Percentiles rank a stretch among this genome's conserved stretches.
phyloP scores from a whole-genome alignment of 345 rosid species.

The Schrenkiella parvula region DNA sequence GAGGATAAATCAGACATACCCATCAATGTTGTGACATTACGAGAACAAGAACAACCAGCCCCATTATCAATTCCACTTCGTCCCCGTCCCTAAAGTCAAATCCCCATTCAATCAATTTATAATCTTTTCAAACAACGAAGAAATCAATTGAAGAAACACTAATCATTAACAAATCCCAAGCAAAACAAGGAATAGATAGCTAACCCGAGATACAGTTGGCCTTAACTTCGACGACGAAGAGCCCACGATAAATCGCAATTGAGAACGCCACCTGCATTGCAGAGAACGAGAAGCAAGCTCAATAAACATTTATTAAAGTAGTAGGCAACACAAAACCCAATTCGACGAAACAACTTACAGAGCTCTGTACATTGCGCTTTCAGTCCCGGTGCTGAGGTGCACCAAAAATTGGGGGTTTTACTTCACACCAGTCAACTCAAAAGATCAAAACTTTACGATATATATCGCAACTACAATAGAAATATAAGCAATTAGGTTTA shows the following conservation, averaged over 20 bases:
- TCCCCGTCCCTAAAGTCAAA: conserved; percentile 34
- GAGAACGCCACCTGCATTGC: conserved; percentile 3
- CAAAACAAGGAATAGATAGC: not conserved
- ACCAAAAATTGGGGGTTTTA: not conserved
- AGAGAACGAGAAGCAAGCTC: not conserved
- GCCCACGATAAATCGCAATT: not conserved
- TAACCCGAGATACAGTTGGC: conserved; percentile 8
- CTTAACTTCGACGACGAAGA: conserved; percentile 19
- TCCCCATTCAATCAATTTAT: not conserved
- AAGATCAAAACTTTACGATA: too few relatives aligned
- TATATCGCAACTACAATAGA: too few relatives aligned
- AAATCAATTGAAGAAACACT: not conserved
- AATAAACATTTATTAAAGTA: not conserved
- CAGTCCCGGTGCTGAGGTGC: not conserved
- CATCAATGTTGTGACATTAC: conserved; percentile 34
- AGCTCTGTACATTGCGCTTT: not conserved
- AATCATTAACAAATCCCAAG: not conserved
- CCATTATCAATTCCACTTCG: conserved; percentile 27
- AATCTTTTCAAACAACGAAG: not conserved
- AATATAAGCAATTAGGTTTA: too few relatives aligned
- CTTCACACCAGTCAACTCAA: not conserved
- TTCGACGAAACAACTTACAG: too few relatives aligned
- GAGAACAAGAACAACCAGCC: conserved; percentile 31
- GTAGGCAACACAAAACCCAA: not conserved
- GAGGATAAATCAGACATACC: conserved; percentile 35